Percentiles rank a stretch among this genome's conserved stretches.
Evolutionary conservation across 1,139 yeast species (phyloP).

Genomic region (Geotrichum bryndzae): DNA sequence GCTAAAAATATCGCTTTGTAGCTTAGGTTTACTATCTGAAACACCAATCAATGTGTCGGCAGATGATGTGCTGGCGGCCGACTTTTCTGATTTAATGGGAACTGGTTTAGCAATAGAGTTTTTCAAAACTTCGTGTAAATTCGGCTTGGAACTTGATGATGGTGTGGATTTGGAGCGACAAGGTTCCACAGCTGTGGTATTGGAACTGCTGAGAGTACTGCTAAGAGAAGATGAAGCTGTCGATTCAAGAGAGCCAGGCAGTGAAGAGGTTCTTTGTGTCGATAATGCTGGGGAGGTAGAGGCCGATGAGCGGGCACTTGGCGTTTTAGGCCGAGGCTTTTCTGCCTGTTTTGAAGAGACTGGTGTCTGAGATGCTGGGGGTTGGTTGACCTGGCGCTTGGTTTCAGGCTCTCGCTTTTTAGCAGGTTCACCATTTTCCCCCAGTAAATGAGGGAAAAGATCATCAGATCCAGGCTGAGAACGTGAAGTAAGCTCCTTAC

Average conservation of each 20-base stretch:
- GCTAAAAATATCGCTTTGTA: background rate
- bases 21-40: background rate
- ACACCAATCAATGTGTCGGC: background rate
- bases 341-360: background rate
- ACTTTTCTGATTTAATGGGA: background rate
- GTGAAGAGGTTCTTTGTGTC: background rate
- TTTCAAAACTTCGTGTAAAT: background rate
- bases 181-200: background rate
- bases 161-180: background rate
- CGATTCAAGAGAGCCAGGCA: background rate
- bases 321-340: background rate
- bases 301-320: background rate
- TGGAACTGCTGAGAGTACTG: background rate
- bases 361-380: background rate
- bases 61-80: background rate
- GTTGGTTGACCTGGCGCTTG: background rate
- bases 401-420: conserved; percentile 4
- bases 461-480: conserved; percentile 11
- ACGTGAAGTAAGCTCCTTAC: background rate
- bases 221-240: background rate
- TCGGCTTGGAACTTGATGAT: background rate
- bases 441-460: conserved; percentile 18
- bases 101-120: background rate
- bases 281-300: background rate
- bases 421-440: conserved; percentile 8